phyloP scores from a whole-genome alignment of 1,139 yeast species.

The Blastobotrys persicus region DNA sequence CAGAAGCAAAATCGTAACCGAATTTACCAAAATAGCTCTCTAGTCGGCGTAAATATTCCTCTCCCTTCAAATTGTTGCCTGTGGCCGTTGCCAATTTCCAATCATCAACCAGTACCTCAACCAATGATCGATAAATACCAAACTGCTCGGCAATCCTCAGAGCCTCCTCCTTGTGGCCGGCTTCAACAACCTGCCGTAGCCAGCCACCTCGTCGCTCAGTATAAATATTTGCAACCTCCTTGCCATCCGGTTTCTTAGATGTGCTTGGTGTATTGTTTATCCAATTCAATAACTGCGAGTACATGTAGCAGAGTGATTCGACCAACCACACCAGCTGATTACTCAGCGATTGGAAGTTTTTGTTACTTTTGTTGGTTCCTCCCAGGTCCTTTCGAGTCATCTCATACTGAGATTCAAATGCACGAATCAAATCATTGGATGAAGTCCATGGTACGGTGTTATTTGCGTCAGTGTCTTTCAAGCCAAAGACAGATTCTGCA shows the following conservation, averaged over 20 bases:
- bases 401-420: slow-evolving; percentile 29
- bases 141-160: slow-evolving; percentile 64
- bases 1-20: slow-evolving; percentile 67
- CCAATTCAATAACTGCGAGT: slow-evolving; percentile 32
- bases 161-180: slow-evolving; percentile 53
- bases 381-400: slow-evolving; percentile 21
- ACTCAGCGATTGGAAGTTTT: slow-evolving; percentile 18
- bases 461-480: slow-evolving; percentile 22
- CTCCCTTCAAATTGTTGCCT: slow-evolving; percentile 30
- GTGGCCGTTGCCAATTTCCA: slow-evolving; percentile 37
- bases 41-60: slow-evolving; percentile 36
- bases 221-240: slow-evolving; percentile 25
- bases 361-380: slow-evolving; percentile 20
- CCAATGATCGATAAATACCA: slow-evolving; percentile 63
- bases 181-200: slow-evolving; percentile 53
- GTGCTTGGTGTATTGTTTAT: slow-evolving; percentile 12
- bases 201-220: slow-evolving; percentile 43
- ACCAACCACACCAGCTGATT: slow-evolving; percentile 33
- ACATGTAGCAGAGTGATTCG: slow-evolving; percentile 32
- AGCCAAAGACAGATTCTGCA: slow-evolving; percentile 22
- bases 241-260: slow-evolving; percentile 19
- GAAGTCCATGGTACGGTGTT: slow-evolving; percentile 36
- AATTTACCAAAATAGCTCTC: slow-evolving; percentile 56
- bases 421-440: slow-evolving; percentile 27
- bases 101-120: slow-evolving; percentile 59